phyloP scores from a whole-genome alignment of 345 rosid genomes.

The Aquilaria malaccensis region DNA sequence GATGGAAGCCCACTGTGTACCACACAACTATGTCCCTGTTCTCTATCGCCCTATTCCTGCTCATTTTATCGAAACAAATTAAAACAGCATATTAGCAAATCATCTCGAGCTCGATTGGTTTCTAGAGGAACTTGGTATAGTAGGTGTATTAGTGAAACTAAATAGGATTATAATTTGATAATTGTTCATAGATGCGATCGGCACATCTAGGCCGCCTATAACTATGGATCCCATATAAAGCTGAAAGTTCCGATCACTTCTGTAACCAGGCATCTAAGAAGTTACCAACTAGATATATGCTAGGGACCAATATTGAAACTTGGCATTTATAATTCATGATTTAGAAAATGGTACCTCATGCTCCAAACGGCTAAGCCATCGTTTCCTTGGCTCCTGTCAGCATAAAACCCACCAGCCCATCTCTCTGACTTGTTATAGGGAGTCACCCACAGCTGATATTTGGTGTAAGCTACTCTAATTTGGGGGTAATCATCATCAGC shows the following conservation, averaged over 20 bases:
- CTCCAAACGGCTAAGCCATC: conserved; percentile 72
- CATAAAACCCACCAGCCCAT: conserved; percentile 75
- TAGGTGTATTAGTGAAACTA: too few species aligned
- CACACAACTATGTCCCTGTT: conserved; percentile 71
- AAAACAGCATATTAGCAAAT: too few species aligned
- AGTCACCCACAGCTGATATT: conserved; percentile 69
- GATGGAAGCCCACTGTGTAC: conserved; percentile 78
- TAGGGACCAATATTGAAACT: not conserved
- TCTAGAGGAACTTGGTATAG: too few species aligned
- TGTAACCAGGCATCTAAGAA: too few species aligned
- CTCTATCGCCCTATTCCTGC: conserved; percentile 62
- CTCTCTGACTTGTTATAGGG: conserved; percentile 74
- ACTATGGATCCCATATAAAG: not conserved
- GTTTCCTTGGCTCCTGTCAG: conserved; percentile 65
- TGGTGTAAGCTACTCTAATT: conserved; percentile 50
- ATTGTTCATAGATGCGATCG: not conserved
- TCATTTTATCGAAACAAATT: too few species aligned
- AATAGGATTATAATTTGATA: too few species aligned
- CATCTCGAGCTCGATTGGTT: too few species aligned
- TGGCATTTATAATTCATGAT: too few species aligned
- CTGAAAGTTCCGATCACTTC: not conserved
- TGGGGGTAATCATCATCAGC: conserved; percentile 59
- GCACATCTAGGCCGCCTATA: too few species aligned
- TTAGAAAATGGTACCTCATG: conserved; percentile 28
- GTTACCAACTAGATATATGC: not conserved